Percentiles rank a stretch among this genome's conserved stretches.
Conservation (phyloP, 345 rosid species). For the Dimocarpus longan region DNA sequence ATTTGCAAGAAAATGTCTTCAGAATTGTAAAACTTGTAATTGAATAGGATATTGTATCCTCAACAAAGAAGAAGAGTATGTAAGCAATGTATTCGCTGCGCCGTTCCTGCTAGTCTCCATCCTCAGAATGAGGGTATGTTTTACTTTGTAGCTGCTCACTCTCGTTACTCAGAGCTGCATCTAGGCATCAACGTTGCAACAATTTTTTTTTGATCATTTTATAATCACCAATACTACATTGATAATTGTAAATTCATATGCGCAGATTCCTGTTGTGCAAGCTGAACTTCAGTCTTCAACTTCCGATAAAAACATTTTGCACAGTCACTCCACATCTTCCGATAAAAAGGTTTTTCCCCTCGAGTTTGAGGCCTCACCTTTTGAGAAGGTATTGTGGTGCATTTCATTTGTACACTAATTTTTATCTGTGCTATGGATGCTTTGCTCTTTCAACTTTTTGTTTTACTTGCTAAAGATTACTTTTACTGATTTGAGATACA, state of each 20-base stretch:
- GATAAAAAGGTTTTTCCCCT: slow-evolving; percentile 17
- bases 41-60: too few relatives aligned
- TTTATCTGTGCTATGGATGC: background rate
- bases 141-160: slow-evolving; percentile 48
- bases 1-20: too few relatives aligned
- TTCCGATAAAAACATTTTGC: slow-evolving; percentile 22
- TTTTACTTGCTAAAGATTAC: background rate
- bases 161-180: slow-evolving; percentile 40
- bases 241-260: too few relatives aligned
- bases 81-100: slow-evolving; percentile 26
- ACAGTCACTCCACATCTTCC: slow-evolving; percentile 20
- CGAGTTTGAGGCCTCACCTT: slow-evolving; percentile 7
- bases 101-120: slow-evolving; percentile 41
- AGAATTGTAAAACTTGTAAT: too few relatives aligned
- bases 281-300: slow-evolving; percentile 20
- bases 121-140: slow-evolving; percentile 49
- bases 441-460: background rate
- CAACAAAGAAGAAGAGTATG: too few relatives aligned
- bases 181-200: slow-evolving; percentile 34
- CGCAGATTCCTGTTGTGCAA: slow-evolving; percentile 30
- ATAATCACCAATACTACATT: background rate
- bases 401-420: background rate
- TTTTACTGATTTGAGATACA: background rate
- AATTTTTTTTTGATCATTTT: background rate
- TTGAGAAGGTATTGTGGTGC: slow-evolving; percentile 24